Conservation (phyloP, 768 basidiomycete genomes). For the Lentinula edodes region DNA sequence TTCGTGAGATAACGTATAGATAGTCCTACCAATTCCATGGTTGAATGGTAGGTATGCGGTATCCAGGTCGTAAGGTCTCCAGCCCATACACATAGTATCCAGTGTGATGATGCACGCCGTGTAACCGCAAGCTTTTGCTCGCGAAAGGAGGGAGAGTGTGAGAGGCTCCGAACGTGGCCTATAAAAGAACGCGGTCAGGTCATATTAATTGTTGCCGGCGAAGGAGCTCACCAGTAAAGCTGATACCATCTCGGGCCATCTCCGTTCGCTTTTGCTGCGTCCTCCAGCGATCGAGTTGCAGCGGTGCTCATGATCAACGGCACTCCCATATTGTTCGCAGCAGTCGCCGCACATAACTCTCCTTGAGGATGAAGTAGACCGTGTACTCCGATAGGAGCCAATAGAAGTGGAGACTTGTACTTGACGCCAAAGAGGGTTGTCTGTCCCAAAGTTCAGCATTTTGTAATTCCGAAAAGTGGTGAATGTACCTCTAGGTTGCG, state of each 20-base stretch:
- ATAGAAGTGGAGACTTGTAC: slow-evolving; percentile 33
- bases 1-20: slow-evolving; percentile 16
- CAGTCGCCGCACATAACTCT: slow-evolving; percentile 39
- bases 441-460: slow-evolving; percentile 25
- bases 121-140: slow-evolving; percentile 36
- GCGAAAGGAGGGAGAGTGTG: slow-evolving; percentile 34
- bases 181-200: background rate
- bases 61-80: slow-evolving; percentile 38
- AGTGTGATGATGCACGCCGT: slow-evolving; percentile 40
- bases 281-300: slow-evolving; percentile 38
- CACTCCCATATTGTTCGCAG: slow-evolving; percentile 39
- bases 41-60: slow-evolving; percentile 33
- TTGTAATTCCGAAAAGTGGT: background rate
- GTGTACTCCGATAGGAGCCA: slow-evolving; percentile 32
- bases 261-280: slow-evolving; percentile 42
- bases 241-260: slow-evolving; percentile 43
- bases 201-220: background rate
- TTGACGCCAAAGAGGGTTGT: slow-evolving; percentile 30
- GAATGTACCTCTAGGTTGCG: slow-evolving; percentile 12
- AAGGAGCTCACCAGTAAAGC: slow-evolving; percentile 30
- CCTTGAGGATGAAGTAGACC: slow-evolving; percentile 34
- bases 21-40: background rate
- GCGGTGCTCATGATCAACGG: slow-evolving; percentile 43
- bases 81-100: slow-evolving; percentile 34
- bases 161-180: slow-evolving; percentile 34